These are phyloP conservation scores for Claviceps cyperi DNA, from an alignment of 2,329 filamentous ascomycete species.

Conservation along the genomic window DNA sequence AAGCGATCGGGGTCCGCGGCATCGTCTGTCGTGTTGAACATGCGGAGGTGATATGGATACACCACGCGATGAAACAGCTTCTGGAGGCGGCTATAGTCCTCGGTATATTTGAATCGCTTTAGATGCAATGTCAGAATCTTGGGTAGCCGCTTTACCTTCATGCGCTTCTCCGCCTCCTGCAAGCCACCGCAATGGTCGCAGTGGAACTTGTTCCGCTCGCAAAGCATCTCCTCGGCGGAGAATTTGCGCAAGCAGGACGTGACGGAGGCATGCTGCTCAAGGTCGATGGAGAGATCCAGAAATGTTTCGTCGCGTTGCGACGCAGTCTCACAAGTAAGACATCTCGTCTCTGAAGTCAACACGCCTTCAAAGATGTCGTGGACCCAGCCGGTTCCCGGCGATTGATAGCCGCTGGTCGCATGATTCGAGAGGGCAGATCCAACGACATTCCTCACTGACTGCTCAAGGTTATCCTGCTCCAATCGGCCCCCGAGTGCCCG, in stretches of 20 bases:
- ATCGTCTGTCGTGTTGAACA: constrained; percentile 96
- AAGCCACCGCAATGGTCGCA: constrained; percentile 94
- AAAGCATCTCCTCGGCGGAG: constrained; percentile 95
- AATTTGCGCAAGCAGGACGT: constrained; percentile 93
- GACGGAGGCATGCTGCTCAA: constrained; percentile 90
- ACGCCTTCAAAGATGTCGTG: constrained; percentile 94
- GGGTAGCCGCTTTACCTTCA: constrained; percentile 95
- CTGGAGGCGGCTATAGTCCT: constrained; percentile 82
- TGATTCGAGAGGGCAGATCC: constrained; percentile 21
- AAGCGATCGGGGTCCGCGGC: constrained; percentile 84
- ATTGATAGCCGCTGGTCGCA: constrained; percentile 28
- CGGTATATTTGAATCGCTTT: constrained; percentile 97
- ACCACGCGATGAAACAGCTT: constrained; percentile 96
- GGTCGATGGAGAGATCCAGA: constrained; percentile 85
- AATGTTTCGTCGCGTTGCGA: constrained; percentile 95
- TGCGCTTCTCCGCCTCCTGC: constrained; percentile 95
- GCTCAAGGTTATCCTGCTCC: constrained; percentile 29
- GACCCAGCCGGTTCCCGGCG: constrained; percentile 70
- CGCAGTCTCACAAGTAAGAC: constrained; percentile 87
- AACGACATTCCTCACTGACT: constrained; percentile 32
- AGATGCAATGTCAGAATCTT: constrained; percentile 84
- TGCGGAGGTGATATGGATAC: constrained; percentile 88
- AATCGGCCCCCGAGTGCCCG: constrained; percentile 32
- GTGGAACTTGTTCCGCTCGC: constrained; percentile 96
- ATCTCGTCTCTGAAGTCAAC: constrained; percentile 89